Evolutionary conservation across 179 eudicot genomes (phyloP), one percentile per base, ranked within the genome.

Genomic region (Beta corolliflora): DNA sequence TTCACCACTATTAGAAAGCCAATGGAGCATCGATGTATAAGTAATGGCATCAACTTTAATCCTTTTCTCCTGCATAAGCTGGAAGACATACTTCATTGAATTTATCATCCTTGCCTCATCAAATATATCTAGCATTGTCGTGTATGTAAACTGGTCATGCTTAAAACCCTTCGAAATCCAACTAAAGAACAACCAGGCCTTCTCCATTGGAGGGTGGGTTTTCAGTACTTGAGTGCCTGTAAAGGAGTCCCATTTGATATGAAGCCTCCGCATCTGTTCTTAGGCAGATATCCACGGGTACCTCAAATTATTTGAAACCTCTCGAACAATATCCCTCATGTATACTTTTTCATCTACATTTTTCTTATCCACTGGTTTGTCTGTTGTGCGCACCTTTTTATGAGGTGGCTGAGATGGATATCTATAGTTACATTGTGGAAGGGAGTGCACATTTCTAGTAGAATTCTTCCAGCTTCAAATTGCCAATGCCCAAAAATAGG

Each of bases 61-160:
- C 81, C 93, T 94, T 77, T 89, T 94, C 84, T 90, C 92, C 79
- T 88, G 88, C 98, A 94, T 94, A 80, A 85, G 91, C 78, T 89
- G 84, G 79, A 93, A 93, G 36, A 94, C 90, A 80, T 80, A 83
- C 82, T 80, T 90, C 98, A 94, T 94, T 3, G 97, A 94, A 15
- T 83, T 79, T 71, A 94, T 93, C 86, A 95, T 87, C 81, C 88
- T 41, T 12, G 98, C 98, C 88, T 94, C 98, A 41, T 95, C 98
- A 85, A 94, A 93, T 58, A 94, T 93, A 86, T 93, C 97, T 79
- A 94, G 73, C 98, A 94, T 93, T 41, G 98, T 94, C 45, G 95
- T 94, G 84, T 87, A 91, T 46, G 98, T 93, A 83, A 79, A 93
- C 53, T 88, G 95, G 77, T 94, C 98, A 29, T 93, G 98, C 87